These are phyloP conservation scores for Auxenochlorella pyrenoidosa DNA, from an alignment of 139 green algal genomes.

Conservation along the genomic window DNA sequence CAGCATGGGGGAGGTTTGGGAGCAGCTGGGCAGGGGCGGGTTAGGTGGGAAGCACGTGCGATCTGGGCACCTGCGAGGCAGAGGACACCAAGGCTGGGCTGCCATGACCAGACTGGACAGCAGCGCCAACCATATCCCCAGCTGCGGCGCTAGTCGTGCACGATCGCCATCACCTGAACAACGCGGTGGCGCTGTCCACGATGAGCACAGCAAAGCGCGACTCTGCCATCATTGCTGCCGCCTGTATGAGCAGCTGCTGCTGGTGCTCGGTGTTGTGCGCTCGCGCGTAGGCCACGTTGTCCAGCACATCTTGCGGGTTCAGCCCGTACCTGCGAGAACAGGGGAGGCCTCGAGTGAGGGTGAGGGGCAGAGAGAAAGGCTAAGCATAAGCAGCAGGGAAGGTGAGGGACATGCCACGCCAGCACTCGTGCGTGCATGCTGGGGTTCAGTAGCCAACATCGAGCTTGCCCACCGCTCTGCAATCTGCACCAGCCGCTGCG, in stretches of 20 bases:
- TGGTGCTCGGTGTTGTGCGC: constrained; percentile 99
- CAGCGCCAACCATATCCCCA: background rate
- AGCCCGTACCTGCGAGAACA: constrained; percentile 80
- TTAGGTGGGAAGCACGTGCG: background rate
- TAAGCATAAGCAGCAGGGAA: no score
- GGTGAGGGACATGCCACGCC: no score
- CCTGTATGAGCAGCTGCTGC: constrained; percentile 85
- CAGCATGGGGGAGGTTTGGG: background rate
- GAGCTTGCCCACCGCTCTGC: constrained; percentile 76
- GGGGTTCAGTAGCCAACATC: background rate
- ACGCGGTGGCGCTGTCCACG: constrained; percentile 95
- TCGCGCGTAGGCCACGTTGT: constrained; percentile 98
- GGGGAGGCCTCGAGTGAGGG: background rate
- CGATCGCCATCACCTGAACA: constrained; percentile 71
- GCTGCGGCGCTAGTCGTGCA: background rate
- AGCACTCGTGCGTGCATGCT: background rate
- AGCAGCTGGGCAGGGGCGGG: background rate
- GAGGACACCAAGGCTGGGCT: background rate
- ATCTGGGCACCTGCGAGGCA: background rate
- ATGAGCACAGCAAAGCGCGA: constrained; percentile 93
- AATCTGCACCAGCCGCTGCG: constrained; percentile 90
- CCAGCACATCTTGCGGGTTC: constrained; percentile 90
- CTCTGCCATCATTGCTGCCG: constrained; percentile 95
- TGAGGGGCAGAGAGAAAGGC: background rate
- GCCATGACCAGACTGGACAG: background rate